Evolutionary conservation across 345 rosid species (phyloP).

Genomic region (Pistacia integerrima): DNA sequence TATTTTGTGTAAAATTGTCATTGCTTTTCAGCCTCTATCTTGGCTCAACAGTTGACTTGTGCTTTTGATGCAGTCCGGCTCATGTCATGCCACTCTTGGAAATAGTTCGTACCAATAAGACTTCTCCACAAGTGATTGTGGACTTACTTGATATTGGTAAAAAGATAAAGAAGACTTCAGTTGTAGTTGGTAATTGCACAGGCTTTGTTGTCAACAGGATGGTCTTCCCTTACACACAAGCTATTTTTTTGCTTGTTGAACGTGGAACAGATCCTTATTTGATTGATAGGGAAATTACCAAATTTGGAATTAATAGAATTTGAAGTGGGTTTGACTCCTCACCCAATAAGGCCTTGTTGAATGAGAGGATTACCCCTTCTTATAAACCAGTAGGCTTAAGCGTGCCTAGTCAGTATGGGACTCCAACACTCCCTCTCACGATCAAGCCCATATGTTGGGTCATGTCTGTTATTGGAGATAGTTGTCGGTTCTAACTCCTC

Average conservation of each 20-base stretch:
- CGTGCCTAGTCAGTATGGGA: too few relatives aligned
- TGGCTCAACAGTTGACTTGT: conserved; percentile 24
- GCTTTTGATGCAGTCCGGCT: conserved; percentile 71
- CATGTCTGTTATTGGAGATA: too few relatives aligned
- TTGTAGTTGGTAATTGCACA: conserved; percentile 95
- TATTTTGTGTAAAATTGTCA: conserved; percentile 12
- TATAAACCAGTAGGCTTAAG: too few relatives aligned
- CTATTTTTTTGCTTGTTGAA: conserved; percentile 80
- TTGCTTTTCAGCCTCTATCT: not conserved
- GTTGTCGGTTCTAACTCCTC: too few relatives aligned
- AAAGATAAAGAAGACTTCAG: conserved; percentile 87
- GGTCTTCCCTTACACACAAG: conserved; percentile 93
- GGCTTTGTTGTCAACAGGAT: conserved; percentile 98
- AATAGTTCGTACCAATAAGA: conserved; percentile 81
- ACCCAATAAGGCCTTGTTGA: too few relatives aligned
- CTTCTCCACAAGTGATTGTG: conserved; percentile 83
- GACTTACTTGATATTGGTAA: conserved; percentile 90
- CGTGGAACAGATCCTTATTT: conserved; percentile 76
- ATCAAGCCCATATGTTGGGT: too few relatives aligned
- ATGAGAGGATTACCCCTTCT: too few relatives aligned
- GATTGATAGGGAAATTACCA: conserved; percentile 69
- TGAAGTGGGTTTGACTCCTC: too few relatives aligned
- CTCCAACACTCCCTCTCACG: too few relatives aligned
- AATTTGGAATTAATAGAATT: conserved; percentile 62
- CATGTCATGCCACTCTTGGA: conserved; percentile 96